These are phyloP conservation scores for Combretum micranthum DNA, from an alignment of 345 rosid species.

Conservation along the genomic window DNA sequence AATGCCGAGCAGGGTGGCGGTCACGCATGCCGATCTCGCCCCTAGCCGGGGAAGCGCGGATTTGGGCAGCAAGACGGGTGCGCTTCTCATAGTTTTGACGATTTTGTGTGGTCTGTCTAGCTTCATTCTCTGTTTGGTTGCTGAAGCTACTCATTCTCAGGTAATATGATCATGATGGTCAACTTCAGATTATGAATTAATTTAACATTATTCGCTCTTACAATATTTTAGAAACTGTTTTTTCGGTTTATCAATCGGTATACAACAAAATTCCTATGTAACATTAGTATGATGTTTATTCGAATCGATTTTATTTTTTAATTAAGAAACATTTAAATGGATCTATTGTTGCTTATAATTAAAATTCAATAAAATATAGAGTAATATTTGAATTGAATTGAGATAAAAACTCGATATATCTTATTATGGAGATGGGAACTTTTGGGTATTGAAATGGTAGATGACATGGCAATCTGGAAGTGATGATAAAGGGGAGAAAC, in stretches of 20 bases:
- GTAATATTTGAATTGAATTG: too few species aligned
- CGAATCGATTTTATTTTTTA: too few species aligned
- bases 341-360: too few species aligned
- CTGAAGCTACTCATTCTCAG: slow-evolving; percentile 89
- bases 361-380: too few species aligned
- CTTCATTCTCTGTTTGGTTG: slow-evolving; percentile 75
- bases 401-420: neutral
- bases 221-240: neutral
- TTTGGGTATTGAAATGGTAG: slow-evolving; percentile 19
- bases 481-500: slow-evolving; percentile 9
- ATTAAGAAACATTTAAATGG: too few species aligned
- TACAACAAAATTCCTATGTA: too few species aligned
- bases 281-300: too few species aligned
- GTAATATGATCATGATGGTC: slow-evolving; percentile 15
- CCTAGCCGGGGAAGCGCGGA: slow-evolving; percentile 43
- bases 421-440: too few species aligned
- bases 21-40: slow-evolving; percentile 84
- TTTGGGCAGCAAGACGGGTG: slow-evolving; percentile 66
- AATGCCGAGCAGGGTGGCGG: slow-evolving; percentile 46
- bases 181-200: neutral
- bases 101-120: slow-evolving; percentile 63
- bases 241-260: too few species aligned
- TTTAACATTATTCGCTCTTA: neutral
- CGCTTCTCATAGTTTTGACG: slow-evolving; percentile 39
- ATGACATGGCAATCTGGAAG: slow-evolving; percentile 30